Conservation (phyloP, 495 filamentous ascomycete genomes). For the Aspergillus campestris region DNA sequence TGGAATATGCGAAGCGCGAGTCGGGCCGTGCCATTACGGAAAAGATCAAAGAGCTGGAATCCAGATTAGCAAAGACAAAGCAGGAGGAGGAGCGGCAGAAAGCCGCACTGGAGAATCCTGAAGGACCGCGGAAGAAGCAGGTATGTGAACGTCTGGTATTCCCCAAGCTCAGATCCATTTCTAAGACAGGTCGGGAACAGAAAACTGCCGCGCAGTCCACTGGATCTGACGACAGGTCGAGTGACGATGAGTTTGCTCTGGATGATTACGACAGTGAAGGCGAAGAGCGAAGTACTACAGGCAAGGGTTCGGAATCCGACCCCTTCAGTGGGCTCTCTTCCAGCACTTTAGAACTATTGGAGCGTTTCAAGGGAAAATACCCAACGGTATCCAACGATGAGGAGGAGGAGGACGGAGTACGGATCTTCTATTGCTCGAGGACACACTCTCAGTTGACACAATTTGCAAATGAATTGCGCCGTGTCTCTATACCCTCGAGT, state of each 20-base stretch:
- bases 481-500: conserved; percentile 67
- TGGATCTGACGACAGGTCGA: conserved; percentile 28
- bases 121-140: conserved; percentile 42
- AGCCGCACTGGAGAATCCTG: conserved; percentile 32
- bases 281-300: conserved; percentile 21
- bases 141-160: conserved; percentile 17
- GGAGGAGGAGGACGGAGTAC: conserved; percentile 49
- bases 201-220: conserved; percentile 24
- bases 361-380: conserved; percentile 28
- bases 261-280: conserved; percentile 76
- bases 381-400: conserved; percentile 34
- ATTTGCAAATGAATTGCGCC: conserved; percentile 81
- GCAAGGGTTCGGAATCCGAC: conserved; percentile 6
- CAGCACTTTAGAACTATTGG: conserved; percentile 34
- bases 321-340: conserved; percentile 32
- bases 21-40: conserved; percentile 58
- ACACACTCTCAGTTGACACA: conserved; percentile 94
- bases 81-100: conserved; percentile 59
- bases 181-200: conserved; percentile 10
- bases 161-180: not conserved
- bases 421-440: conserved; percentile 89
- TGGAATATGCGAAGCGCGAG: conserved; percentile 61
- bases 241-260: conserved; percentile 67
- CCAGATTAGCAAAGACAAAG: conserved; percentile 56
- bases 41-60: conserved; percentile 63